A percentile compares a stretch with the other conserved stretches of the same genome.
Conservation (phyloP, 1,139 yeast genomes). For the Kodamaea ohmeri region DNA sequence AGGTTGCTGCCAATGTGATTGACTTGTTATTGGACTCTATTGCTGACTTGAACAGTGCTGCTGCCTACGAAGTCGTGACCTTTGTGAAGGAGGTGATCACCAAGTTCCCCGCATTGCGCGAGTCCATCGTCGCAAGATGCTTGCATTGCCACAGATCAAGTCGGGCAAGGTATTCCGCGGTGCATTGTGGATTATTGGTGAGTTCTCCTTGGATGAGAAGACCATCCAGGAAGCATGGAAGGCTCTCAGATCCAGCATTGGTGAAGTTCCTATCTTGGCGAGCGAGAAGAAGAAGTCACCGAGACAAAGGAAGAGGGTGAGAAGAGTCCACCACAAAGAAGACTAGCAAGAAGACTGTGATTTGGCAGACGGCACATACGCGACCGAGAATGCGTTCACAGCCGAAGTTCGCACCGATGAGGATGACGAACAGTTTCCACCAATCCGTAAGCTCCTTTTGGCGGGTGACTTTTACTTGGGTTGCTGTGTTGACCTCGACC, state of each 20-base stretch:
- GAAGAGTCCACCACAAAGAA: constrained; percentile 28
- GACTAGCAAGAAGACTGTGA: constrained; percentile 63
- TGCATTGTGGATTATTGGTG: constrained; percentile 95
- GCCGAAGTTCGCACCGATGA: constrained; percentile 26
- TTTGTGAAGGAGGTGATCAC: constrained; percentile 94
- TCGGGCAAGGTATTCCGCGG: constrained; percentile 93
- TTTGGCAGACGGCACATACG: constrained; percentile 98
- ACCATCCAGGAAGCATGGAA: constrained; percentile 87
- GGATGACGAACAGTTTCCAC: constrained; percentile 48
- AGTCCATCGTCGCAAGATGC: constrained; percentile 60
- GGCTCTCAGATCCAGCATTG: constrained; percentile 76
- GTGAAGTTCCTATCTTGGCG: constrained; percentile 87
- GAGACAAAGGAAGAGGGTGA: too few species aligned
- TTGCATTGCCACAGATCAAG: constrained; percentile 63
- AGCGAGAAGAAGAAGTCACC: constrained; percentile 65
- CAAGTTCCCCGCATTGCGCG: constrained; percentile 79
- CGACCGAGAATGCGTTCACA: constrained; percentile 87
- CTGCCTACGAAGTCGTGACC: constrained; percentile 86
- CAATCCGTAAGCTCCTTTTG: constrained; percentile 76
- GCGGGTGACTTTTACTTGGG: constrained; percentile 91
- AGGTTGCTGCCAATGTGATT: constrained; percentile 89
- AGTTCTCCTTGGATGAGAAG: constrained; percentile 70
- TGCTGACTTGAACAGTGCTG: constrained; percentile 74
- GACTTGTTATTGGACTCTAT: constrained; percentile 84
- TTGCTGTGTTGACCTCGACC: constrained; percentile 82